Conservation (phyloP, 306 rosid genomes). For the Purshia tridentata region DNA sequence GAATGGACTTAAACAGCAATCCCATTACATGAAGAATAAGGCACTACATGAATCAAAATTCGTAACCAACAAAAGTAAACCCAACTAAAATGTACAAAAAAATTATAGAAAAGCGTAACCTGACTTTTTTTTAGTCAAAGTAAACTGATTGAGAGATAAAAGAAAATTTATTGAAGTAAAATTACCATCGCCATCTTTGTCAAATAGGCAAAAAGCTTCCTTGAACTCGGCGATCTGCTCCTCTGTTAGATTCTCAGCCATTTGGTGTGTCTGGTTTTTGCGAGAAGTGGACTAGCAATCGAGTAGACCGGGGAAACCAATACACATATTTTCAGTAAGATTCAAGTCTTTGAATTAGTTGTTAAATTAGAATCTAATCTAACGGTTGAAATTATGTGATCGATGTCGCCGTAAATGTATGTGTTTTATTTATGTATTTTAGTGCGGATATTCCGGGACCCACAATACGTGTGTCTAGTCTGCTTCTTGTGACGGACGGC, state of each 20-base stretch:
- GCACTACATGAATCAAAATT: neutral
- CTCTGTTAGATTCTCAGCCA: constrained; percentile 38
- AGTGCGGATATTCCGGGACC: neutral
- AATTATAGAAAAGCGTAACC: too few relatives aligned
- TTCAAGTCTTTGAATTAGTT: neutral
- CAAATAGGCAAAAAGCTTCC: constrained; percentile 42
- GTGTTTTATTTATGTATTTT: too few relatives aligned
- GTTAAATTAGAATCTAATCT: neutral
- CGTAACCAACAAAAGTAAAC: neutral
- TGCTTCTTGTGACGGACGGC: neutral
- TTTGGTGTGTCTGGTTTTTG: neutral
- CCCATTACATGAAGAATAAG: too few relatives aligned
- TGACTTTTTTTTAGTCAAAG: too few relatives aligned
- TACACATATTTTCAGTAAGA: neutral
- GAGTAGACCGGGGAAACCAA: neutral
- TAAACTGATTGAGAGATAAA: too few relatives aligned
- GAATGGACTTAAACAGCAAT: neutral
- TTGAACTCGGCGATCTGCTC: constrained; percentile 47
- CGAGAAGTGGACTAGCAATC: neutral
- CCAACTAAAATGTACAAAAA: too few relatives aligned
- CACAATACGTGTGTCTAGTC: neutral
- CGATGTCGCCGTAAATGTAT: too few relatives aligned
- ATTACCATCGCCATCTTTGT: constrained; percentile 43
- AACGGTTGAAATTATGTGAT: neutral
- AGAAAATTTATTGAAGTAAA: too few relatives aligned